Evolutionary conservation across 2,329 filamentous ascomycete genomes (phyloP).

Genomic region (Ambrosiella beaveri): DNA sequence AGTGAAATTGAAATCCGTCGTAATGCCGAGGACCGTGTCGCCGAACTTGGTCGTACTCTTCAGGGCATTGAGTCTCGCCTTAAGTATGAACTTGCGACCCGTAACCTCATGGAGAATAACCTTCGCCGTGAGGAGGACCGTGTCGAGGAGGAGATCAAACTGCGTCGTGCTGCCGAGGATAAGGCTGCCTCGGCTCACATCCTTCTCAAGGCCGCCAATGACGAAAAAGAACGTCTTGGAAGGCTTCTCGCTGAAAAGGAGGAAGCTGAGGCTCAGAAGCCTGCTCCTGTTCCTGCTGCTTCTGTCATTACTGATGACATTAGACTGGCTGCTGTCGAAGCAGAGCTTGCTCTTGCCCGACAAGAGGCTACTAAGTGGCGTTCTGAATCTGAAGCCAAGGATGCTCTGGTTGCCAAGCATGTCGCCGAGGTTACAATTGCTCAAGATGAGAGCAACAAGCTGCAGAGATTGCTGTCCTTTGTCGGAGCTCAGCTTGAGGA

Average conservation of each 20-base stretch:
- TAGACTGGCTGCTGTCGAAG: slow-evolving; percentile 49
- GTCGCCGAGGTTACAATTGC: slow-evolving; percentile 40
- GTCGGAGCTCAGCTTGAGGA: slow-evolving; percentile 69
- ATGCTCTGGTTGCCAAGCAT: slow-evolving; percentile 40
- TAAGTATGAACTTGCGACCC: slow-evolving; percentile 44
- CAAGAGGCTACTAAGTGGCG: slow-evolving; percentile 45
- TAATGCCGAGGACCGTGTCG: slow-evolving; percentile 33
- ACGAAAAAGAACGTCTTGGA: slow-evolving; percentile 52
- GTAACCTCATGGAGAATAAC: slow-evolving; percentile 51
- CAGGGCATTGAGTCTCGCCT: slow-evolving; percentile 40
- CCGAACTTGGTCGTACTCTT: slow-evolving; percentile 37
- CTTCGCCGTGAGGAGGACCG: slow-evolving; percentile 45
- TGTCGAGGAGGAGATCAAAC: slow-evolving; percentile 45
- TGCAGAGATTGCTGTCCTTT: slow-evolving; percentile 56
- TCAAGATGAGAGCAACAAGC: slow-evolving; percentile 48
- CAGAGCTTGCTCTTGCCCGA: slow-evolving; percentile 39
- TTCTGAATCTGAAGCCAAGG: slow-evolving; percentile 41
- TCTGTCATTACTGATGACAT: slow-evolving; percentile 30
- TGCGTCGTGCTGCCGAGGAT: slow-evolving; percentile 53
- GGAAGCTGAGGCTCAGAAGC: slow-evolving; percentile 26
- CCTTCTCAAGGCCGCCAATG: slow-evolving; percentile 49
- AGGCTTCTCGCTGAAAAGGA: slow-evolving; percentile 52
- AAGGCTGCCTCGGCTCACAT: slow-evolving; percentile 55
- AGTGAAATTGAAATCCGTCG: slow-evolving; percentile 32
- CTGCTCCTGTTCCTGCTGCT: neutral